Base-by-base conservation (phyloP, 805 yeast species). In the Grigorovia jiainica region DNA sequence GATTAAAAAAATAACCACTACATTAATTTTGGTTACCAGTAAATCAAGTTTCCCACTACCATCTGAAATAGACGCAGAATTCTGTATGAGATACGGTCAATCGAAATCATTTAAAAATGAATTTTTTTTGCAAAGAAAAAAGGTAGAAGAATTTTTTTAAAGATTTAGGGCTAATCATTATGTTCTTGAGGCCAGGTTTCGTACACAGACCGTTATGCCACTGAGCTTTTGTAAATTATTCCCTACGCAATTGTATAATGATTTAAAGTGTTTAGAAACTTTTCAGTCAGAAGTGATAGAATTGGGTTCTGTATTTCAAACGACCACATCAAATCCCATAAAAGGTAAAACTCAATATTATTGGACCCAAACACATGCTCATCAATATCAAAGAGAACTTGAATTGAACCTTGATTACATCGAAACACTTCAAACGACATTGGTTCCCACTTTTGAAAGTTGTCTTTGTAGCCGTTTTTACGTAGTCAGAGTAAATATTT, bases 381-480 rank as follows among this genome's bases (percentile, higher is more conserved):
- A 13, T 10, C 16, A 27, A 10, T 63, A 62, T 52, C 48, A 59
- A 40, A 48, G 60, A 33, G 48, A 52, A 13, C 34, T 78, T 13
- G n/a, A 7, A 27, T 33, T 51, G 2, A 46, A 52, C 34, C n/a
- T 53, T 13, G 43, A 44, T 23, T 47, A 34, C 20, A 38, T 32
- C 20, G 52, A 54, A 35, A 67, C 68, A 63, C 43, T 48, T 1
- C 61, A 63, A 43, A 58, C 68, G 16, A 67, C 66, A 3, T 56
- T 72, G 36, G 52, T 68, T 13, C 77, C 76, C 5, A 60, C 66
- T 32, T 71, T 68, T 47, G 73, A 71, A 42, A 64, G 60, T 40
- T 72, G 76, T 51, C 56, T 72, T 43, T 65, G 69, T n/a, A 73
- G 74, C 2, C 54, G 76, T 41, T 48, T 67, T 2, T 71, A 72